Conservation (phyloP, 2,329 filamentous ascomycete species). For the Aquanectria penicillioides region DNA sequence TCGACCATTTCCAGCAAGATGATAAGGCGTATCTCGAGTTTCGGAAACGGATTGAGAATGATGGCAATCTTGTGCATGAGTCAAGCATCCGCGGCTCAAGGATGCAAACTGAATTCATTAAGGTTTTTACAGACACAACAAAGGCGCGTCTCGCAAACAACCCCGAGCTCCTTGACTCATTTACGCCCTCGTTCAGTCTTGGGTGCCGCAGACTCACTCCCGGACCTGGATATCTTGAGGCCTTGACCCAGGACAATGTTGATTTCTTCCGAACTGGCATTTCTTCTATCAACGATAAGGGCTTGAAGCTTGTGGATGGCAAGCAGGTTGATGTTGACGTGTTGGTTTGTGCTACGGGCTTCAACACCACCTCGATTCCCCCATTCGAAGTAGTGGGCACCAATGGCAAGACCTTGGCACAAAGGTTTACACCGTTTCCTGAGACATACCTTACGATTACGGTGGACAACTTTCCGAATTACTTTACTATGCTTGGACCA, state of each 20-base stretch:
- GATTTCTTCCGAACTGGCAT: conserved; percentile 1
- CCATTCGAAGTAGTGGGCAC: neutral
- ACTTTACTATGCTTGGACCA: conserved; percentile 17
- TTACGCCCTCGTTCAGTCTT: conserved; percentile 1
- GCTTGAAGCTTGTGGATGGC: neutral
- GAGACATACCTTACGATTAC: conserved; percentile 11
- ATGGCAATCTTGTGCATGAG: too few relatives aligned
- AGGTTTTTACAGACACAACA: conserved; percentile 18
- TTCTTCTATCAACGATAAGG: neutral
- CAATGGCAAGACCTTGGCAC: neutral
- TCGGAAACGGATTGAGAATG: too few relatives aligned
- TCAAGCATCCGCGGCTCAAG: too few relatives aligned
- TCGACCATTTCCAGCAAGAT: too few relatives aligned
- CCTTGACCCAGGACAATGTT: conserved; percentile 15
- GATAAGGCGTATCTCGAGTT: too few relatives aligned
- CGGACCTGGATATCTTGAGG: conserved; percentile 15
- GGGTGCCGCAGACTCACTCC: conserved; percentile 11
- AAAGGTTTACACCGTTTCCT: conserved; percentile 7
- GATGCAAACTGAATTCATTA: too few relatives aligned
- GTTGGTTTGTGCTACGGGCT: conserved; percentile 9
- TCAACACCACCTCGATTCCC: neutral
- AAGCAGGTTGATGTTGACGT: neutral
- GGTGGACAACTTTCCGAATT: conserved; percentile 16
- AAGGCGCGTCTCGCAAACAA: neutral
- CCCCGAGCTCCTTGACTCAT: neutral